phyloP scores from a whole-genome alignment of 2,329 filamentous ascomycete genomes.

The Ophiostoma sp. region DNA sequence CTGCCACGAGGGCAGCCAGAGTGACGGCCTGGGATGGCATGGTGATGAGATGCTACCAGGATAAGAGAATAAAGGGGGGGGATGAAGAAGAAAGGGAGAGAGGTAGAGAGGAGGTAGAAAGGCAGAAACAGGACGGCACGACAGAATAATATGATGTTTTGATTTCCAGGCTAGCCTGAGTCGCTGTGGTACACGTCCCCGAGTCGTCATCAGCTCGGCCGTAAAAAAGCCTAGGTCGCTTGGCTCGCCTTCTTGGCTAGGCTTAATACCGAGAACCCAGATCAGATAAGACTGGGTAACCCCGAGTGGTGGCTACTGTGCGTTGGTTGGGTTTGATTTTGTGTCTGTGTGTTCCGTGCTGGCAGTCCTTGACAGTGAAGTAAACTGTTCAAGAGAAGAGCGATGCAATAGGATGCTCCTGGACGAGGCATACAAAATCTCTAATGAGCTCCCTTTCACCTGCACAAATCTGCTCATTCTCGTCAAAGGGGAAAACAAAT shows the following conservation, averaged over 20 bases:
- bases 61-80: not conserved
- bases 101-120: not conserved
- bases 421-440: not conserved
- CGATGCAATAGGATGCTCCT: not conserved
- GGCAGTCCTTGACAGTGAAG: not conserved
- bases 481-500: not conserved
- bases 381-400: not conserved
- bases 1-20: constrained; percentile 13
- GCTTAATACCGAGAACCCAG: not conserved
- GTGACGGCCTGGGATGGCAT: constrained; percentile 17
- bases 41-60: not conserved
- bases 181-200: constrained; percentile 6
- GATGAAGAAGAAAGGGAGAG: not conserved
- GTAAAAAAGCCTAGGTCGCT: not conserved
- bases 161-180: not conserved
- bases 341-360: not conserved
- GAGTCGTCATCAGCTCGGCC: constrained; percentile 8
- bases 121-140: not conserved
- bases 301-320: not conserved
- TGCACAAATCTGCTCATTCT: not conserved
- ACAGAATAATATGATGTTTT: not conserved
- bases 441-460: not conserved
- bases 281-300: not conserved
- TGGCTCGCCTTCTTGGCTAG: constrained; percentile 1
- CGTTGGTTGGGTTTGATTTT: not conserved